Conservation (phyloP, 2,329 filamentous ascomycete genomes). For the Orbilia blumenaviensis region DNA sequence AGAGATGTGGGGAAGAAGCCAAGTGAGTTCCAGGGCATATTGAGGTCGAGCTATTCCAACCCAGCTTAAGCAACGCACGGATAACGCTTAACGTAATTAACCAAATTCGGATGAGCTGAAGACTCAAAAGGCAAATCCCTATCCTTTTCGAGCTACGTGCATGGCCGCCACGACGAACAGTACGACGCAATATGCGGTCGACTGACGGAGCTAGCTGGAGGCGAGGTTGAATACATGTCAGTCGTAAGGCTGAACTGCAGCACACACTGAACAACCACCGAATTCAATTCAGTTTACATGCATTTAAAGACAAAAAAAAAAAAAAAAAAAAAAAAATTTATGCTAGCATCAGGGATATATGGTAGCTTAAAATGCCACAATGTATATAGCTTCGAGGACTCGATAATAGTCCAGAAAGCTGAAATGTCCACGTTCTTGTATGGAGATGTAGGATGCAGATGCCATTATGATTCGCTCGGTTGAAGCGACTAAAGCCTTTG, state of each 20-base stretch:
- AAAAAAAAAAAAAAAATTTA: neutral
- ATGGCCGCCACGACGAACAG: neutral
- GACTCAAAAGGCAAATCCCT: neutral
- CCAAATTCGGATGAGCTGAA: slow-evolving; percentile 42
- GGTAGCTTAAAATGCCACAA: neutral
- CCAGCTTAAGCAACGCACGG: slow-evolving; percentile 36
- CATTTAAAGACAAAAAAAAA: neutral
- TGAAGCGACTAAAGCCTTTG: neutral
- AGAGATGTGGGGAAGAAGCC: neutral
- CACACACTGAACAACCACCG: neutral
- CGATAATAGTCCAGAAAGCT: neutral
- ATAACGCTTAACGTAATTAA: neutral
- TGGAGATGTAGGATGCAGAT: neutral
- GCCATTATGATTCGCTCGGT: slow-evolving; percentile 30
- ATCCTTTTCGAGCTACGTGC: slow-evolving; percentile 23
- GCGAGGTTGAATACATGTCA: slow-evolving; percentile 38
- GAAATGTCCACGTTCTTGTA: neutral
- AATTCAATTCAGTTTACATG: too few species aligned
- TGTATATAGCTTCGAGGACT: neutral
- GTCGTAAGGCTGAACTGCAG: slow-evolving; percentile 50
- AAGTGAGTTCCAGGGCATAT: too few species aligned
- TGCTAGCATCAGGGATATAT: neutral
- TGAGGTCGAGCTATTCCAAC: slow-evolving; percentile 6
- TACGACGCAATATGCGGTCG: slow-evolving; percentile 3
- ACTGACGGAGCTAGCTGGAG: slow-evolving; percentile 11